Evolutionary conservation across 331 rosid species (phyloP).

Genomic region (Pyrus hybrid): DNA sequence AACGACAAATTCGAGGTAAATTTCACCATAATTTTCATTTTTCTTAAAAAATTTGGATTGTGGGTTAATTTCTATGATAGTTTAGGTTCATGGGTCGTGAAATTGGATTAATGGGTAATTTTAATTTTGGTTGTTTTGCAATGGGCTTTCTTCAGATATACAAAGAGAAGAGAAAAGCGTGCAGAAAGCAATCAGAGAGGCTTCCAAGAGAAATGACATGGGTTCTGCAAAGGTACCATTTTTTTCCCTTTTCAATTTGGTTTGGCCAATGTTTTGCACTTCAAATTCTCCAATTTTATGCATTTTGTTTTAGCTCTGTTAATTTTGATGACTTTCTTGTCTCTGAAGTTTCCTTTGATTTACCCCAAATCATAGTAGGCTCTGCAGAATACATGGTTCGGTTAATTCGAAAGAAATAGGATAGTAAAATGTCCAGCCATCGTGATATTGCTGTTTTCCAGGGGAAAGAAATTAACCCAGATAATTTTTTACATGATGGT

Average conservation of each 20-base stretch:
- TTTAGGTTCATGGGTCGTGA: not conserved
- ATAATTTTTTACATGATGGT: no score
- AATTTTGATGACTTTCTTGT: not conserved
- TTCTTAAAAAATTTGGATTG: not conserved
- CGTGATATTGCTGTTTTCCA: not conserved
- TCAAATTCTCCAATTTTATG: not conserved
- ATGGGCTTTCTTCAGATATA: not conserved
- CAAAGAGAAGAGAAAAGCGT: slow-evolving; percentile 34
- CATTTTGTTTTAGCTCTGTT: not conserved
- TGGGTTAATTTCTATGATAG: not conserved
- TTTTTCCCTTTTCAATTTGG: not conserved
- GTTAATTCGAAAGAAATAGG: not conserved
- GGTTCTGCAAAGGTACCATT: slow-evolving; percentile 41
- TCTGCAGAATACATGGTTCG: not conserved
- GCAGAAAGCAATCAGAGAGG: slow-evolving; percentile 43
- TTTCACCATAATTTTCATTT: not conserved
- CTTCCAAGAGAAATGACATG: slow-evolving; percentile 49
- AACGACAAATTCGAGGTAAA: slow-evolving; percentile 38
- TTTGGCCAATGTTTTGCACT: not conserved
- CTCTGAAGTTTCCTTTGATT: not conserved
- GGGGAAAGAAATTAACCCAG: no score
- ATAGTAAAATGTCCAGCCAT: not conserved
- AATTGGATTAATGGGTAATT: slow-evolving; percentile 1
- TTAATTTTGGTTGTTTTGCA: not conserved
- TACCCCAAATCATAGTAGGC: not conserved